These are phyloP conservation scores for Halophytophthora polymorphica DNA, from an alignment of 352 stramenopile genomes.

Conservation along the genomic window DNA sequence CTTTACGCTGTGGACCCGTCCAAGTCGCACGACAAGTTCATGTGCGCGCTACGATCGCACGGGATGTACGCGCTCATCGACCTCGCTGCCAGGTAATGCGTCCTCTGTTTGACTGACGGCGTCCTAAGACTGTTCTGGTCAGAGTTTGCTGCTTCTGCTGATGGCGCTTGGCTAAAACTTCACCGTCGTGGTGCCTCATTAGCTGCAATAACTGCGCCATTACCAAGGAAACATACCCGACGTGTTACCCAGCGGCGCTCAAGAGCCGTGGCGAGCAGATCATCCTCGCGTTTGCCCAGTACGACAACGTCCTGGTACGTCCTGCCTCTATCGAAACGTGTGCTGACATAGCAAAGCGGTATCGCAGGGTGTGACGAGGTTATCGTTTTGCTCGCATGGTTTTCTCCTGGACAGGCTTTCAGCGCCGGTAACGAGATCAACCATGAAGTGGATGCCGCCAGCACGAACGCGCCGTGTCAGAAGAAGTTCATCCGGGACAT, in stretches of 20 bases:
- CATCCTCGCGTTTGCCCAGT: conserved; percentile 78
- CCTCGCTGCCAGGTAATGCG: no score
- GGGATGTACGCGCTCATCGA: conserved; percentile 83
- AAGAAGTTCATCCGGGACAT: conserved; percentile 90
- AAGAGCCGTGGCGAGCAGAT: conserved; percentile 75
- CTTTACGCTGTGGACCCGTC: conserved; percentile 83
- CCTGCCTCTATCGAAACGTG: no score
- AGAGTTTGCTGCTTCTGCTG: no score
- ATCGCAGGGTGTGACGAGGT: no score
- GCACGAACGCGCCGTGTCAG: conserved; percentile 74
- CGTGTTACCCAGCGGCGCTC: conserved; percentile 53
- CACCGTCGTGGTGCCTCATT: no score
- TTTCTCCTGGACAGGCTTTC: no score
- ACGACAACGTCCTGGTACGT: conserved; percentile 84
- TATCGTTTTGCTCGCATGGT: no score
- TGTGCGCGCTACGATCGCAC: conserved; percentile 66
- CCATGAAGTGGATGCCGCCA: conserved; percentile 36
- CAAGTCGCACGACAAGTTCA: conserved; percentile 85
- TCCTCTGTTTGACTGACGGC: no score
- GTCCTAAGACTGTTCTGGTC: no score
- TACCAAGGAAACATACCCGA: conserved; percentile 40
- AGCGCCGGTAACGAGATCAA: conserved; percentile 87
- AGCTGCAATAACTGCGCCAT: conserved; percentile 65
- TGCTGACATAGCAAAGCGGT: no score
- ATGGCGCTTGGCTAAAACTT: no score